phyloP scores from a whole-genome alignment of 176 grass and related monocot species.

The Carex littledalei region DNA sequence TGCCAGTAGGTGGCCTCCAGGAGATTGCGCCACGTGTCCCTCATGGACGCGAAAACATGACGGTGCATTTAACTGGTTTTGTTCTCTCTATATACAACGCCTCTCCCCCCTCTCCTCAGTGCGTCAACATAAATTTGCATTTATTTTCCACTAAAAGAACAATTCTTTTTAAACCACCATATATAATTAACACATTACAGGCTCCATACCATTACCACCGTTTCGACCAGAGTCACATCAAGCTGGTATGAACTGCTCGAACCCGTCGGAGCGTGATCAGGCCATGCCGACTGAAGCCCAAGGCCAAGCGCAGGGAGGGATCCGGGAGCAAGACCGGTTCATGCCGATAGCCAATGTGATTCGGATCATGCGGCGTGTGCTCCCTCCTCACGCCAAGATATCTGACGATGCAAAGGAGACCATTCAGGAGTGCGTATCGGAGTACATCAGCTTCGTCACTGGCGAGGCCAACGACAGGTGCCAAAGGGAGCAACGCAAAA shows the following conservation, averaged over 20 bases:
- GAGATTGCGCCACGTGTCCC: slow-evolving; percentile 19
- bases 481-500: slow-evolving; percentile 66
- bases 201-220: background rate
- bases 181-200: background rate
- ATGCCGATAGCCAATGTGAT: slow-evolving; percentile 67
- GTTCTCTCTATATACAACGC: slow-evolving; percentile 3
- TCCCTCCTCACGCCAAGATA: slow-evolving; percentile 63
- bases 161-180: background rate
- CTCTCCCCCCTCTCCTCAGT: background rate
- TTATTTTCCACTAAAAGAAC: background rate
- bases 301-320: background rate
- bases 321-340: slow-evolving; percentile 60
- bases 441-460: slow-evolving; percentile 82
- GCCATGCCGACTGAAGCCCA: background rate
- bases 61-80: slow-evolving; percentile 22
- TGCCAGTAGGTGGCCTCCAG: slow-evolving; percentile 13
- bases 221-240: background rate
- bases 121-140: background rate
- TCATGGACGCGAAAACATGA: background rate
- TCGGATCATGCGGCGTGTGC: slow-evolving; percentile 54
- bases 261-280: background rate
- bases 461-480: slow-evolving; percentile 67
- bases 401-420: slow-evolving; percentile 66
- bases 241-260: background rate
- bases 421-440: slow-evolving; percentile 73